phyloP scores from a whole-genome alignment of 768 basidiomycete species.

The Daedalea quercina region DNA sequence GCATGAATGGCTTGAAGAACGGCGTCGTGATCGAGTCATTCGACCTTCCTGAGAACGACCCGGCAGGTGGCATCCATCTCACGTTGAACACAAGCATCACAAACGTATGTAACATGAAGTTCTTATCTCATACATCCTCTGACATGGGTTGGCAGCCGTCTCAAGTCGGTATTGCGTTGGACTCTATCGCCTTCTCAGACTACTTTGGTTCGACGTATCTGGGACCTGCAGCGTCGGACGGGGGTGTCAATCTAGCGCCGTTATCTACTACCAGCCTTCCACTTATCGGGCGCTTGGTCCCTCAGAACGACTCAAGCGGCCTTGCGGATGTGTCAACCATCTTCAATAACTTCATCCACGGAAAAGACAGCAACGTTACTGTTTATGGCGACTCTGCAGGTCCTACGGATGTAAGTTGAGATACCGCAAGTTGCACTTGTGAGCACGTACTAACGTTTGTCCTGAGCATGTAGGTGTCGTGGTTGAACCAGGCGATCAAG shows the following conservation, averaged over 20 bases:
- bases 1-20: constrained; percentile 60
- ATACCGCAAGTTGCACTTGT: too few relatives aligned
- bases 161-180: constrained; percentile 65
- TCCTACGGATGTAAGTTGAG: constrained; percentile 37
- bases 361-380: constrained; percentile 49
- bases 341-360: constrained; percentile 70
- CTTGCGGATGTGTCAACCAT: constrained; percentile 53
- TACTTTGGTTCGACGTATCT: constrained; percentile 47
- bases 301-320: constrained; percentile 46
- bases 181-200: constrained; percentile 54
- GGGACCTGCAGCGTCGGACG: constrained; percentile 47
- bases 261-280: constrained; percentile 43
- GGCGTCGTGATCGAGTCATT: constrained; percentile 61
- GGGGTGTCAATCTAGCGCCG: constrained; percentile 48
- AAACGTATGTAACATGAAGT: constrained; percentile 39
- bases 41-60: constrained; percentile 65
- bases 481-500: constrained; percentile 70
- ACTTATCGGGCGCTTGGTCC: constrained; percentile 57
- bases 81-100: constrained; percentile 52
- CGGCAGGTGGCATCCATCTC: constrained; percentile 63
- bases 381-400: constrained; percentile 58
- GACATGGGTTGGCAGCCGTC: constrained; percentile 41
- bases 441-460: neutral
- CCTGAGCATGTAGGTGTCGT: constrained; percentile 42
- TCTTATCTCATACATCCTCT: too few relatives aligned